Percentiles rank a stretch among this genome's conserved stretches.
These are phyloP conservation scores for Cladosporium colombiae DNA, from an alignment of 2,329 filamentous ascomycete genomes.

Conservation along the genomic window DNA sequence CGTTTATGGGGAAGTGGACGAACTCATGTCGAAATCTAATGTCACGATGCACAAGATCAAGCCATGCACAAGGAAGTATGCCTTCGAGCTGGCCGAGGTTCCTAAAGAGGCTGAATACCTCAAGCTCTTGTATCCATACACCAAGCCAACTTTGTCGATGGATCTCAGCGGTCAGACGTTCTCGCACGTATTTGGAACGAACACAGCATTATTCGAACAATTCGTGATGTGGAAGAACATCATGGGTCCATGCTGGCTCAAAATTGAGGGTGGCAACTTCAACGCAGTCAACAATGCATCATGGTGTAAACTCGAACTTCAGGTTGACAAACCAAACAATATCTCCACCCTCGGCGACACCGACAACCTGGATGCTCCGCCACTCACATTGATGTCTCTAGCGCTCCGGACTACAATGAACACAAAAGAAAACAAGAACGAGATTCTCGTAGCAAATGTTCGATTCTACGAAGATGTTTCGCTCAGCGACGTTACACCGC, in stretches of 20 bases:
- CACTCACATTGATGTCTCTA: slow-evolving; percentile 93
- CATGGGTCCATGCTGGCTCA: slow-evolving; percentile 98
- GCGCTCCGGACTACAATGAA: slow-evolving; percentile 87
- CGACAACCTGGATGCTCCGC: slow-evolving; percentile 79
- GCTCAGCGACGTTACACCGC: slow-evolving; percentile 81
- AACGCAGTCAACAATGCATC: slow-evolving; percentile 84
- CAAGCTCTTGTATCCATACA: slow-evolving; percentile 94
- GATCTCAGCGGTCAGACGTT: slow-evolving; percentile 81
- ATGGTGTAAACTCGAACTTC: slow-evolving; percentile 93
- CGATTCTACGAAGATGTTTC: slow-evolving; percentile 90
- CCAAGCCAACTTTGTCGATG: slow-evolving; percentile 72
- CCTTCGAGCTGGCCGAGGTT: slow-evolving; percentile 85
- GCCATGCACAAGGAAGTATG: slow-evolving; percentile 84
- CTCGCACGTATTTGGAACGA: slow-evolving; percentile 89
- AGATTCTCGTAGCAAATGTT: slow-evolving; percentile 87
- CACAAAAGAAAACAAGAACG: slow-evolving; percentile 90
- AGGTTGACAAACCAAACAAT: slow-evolving; percentile 74
- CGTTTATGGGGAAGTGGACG: slow-evolving; percentile 86
- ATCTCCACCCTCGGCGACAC: slow-evolving; percentile 73
- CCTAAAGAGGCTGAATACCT: slow-evolving; percentile 89
- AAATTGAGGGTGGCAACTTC: slow-evolving; percentile 84
- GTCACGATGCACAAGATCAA: slow-evolving; percentile 95
- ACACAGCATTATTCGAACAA: slow-evolving; percentile 93
- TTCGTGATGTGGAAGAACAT: slow-evolving; percentile 99
- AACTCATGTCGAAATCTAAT: slow-evolving; percentile 81